phyloP scores from a whole-genome alignment of 306 rosid genomes.

The Hylodesmum podocarpum region DNA sequence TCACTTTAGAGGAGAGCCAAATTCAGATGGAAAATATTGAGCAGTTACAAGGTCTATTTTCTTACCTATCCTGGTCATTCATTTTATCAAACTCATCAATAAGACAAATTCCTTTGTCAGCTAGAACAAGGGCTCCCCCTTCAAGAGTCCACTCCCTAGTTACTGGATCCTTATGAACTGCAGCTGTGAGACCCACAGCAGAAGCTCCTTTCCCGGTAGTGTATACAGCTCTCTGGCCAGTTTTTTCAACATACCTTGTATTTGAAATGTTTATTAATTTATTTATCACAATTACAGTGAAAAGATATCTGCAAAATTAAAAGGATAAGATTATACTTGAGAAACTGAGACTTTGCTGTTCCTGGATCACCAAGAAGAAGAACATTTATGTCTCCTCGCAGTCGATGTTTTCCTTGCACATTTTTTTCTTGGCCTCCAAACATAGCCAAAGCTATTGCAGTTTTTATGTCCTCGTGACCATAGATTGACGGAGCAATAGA shows the following conservation, averaged over 20 bases:
- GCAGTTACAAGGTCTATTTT: background rate
- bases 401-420: conserved; percentile 84
- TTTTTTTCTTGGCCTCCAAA: conserved; percentile 98
- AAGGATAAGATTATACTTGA: conserved; percentile 62
- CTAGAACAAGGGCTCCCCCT: conserved; percentile 99
- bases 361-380: conserved; percentile 99
- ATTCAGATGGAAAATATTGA: background rate
- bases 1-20: too few relatives aligned
- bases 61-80: conserved; percentile 98
- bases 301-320: background rate
- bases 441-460: conserved; percentile 96
- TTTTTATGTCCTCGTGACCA: conserved; percentile 94
- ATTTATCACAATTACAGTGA: background rate
- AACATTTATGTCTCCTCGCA: conserved; percentile 92
- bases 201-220: conserved; percentile 99
- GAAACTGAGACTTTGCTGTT: conserved; percentile 99
- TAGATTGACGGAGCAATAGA: conserved; percentile 98
- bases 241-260: conserved; percentile 88
- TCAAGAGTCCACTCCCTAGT: conserved; percentile 99
- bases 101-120: conserved; percentile 96
- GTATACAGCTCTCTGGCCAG: conserved; percentile 98
- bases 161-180: conserved; percentile 97
- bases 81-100: conserved; percentile 99
- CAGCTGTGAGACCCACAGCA: conserved; percentile 99
- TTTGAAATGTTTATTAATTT: background rate